These are phyloP conservation scores for Neohortaea acidophila DNA, from an alignment of 495 filamentous ascomycete species.

Conservation along the genomic window DNA sequence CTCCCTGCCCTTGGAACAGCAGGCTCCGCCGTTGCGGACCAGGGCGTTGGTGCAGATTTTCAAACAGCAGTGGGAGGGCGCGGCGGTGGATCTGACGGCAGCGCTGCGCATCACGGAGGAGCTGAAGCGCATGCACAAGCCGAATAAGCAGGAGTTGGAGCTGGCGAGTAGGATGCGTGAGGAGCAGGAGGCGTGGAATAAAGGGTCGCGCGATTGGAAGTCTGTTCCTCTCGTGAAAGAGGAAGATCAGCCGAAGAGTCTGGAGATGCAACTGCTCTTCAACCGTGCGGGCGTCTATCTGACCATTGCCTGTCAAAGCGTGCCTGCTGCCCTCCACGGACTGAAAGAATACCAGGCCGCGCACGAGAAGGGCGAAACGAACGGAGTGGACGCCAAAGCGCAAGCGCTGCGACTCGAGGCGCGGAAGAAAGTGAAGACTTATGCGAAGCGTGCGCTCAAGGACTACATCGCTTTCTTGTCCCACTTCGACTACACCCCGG, in stretches of 20 bases:
- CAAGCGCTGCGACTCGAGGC: slow-evolving; percentile 38
- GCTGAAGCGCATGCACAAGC: slow-evolving; percentile 27
- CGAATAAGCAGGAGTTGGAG: slow-evolving; percentile 32
- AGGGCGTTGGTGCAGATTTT: slow-evolving; percentile 58
- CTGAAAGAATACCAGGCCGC: slow-evolving; percentile 23
- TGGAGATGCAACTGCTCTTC: slow-evolving; percentile 60
- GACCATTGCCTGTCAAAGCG: slow-evolving; percentile 48
- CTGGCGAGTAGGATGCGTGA: slow-evolving; percentile 30
- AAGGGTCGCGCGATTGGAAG: slow-evolving; percentile 32
- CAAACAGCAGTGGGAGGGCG: slow-evolving; percentile 56
- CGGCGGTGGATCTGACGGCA: slow-evolving; percentile 49
- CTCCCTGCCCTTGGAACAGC: slow-evolving; percentile 41
- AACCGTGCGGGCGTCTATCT: slow-evolving; percentile 63
- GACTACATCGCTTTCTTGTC: slow-evolving; percentile 56
- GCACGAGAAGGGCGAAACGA: slow-evolving; percentile 20
- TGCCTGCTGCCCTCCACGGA: slow-evolving; percentile 38
- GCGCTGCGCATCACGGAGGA: slow-evolving; percentile 47
- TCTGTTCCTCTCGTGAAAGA: slow-evolving; percentile 43
- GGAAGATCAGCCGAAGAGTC: slow-evolving; percentile 54
- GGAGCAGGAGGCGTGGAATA: slow-evolving; percentile 19
- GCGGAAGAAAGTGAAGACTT: slow-evolving; percentile 47
- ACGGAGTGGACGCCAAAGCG: slow-evolving; percentile 21
- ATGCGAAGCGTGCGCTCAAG: slow-evolving; percentile 57
- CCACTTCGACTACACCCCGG: slow-evolving; percentile 61
- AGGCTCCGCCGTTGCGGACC: slow-evolving; percentile 46